A percentile compares a stretch with the other conserved stretches of the same genome.
These are phyloP conservation scores for Colletotrichum phormii DNA, from an alignment of 2,329 filamentous ascomycete genomes.

Conservation along the genomic window DNA sequence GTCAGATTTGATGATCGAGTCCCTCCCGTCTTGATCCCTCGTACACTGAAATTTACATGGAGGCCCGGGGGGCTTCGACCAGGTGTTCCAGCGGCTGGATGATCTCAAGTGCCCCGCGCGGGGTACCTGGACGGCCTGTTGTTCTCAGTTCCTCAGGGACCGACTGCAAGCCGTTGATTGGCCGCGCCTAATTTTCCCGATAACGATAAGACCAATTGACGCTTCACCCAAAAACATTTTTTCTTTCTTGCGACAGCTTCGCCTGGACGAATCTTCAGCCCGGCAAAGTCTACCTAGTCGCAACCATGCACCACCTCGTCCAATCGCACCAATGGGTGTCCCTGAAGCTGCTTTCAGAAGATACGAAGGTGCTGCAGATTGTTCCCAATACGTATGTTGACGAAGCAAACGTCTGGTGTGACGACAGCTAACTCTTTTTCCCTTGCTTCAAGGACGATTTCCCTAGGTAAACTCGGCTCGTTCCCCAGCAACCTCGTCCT, in stretches of 20 bases:
- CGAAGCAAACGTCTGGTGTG: not conserved
- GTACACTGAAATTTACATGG: too few species aligned
- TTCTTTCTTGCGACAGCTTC: constrained; percentile 22
- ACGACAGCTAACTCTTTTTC: not conserved
- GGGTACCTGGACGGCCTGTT: constrained; percentile 13
- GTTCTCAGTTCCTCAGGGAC: not conserved
- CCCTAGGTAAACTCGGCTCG: constrained; percentile 90
- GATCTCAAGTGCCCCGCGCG: constrained; percentile 33
- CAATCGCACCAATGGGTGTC: constrained; percentile 71
- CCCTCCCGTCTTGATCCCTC: too few species aligned
- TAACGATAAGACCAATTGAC: constrained; percentile 30
- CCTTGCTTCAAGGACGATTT: constrained; percentile 73
- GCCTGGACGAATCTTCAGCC: not conserved
- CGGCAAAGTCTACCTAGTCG: not conserved
- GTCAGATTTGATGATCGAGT: too few species aligned
- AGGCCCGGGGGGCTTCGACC: not conserved
- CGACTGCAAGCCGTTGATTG: constrained; percentile 8
- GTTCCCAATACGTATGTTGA: constrained; percentile 67
- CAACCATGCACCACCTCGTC: constrained; percentile 56
- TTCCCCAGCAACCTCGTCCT: constrained; percentile 92
- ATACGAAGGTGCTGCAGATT: constrained; percentile 67
- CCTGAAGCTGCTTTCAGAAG: constrained; percentile 69
- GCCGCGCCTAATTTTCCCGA: not conserved
- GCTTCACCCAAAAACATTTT: constrained; percentile 8
- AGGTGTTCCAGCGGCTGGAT: not conserved